Base-by-base conservation (phyloP, 2,329 filamentous ascomycete species). In the Sordariomycetes sp. region DNA sequence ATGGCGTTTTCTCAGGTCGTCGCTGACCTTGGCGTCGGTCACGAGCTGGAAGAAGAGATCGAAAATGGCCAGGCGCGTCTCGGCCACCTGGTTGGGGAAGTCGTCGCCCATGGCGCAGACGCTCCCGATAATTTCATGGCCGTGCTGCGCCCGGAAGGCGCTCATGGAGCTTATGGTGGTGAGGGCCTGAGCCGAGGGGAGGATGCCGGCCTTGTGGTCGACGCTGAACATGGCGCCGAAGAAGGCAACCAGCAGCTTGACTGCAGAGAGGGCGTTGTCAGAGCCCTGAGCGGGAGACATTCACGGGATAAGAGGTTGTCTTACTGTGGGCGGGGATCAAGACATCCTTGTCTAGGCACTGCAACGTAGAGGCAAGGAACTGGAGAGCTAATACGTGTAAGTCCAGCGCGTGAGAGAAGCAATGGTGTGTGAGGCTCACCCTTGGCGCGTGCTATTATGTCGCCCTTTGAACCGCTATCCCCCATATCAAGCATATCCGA, bases 211-310 rank as follows among this genome's bases (percentile, higher is more conserved):
- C 64, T 80, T 80, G 68, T 82, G 79, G 61, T 83, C 80, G 57
- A 79, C 76, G 2, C 78, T 78, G 62, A 83, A 83, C 72, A 83
- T 80, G 59, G 78, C 76, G 16, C 77, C 76, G 59, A 84, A 84
- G 69, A 83, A 84, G 40, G 71, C 70, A 28, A 81, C 70, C 10
- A 81, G 65, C 0, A 80, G 66, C 55, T 76, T 75, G 35, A 79
- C 71, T 74, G 54, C 1, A 16, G 57, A 16, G n/a, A 35, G 22
- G 32, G 50, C 18, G 20, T 35, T 11, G 7, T n/a, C 14, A 50
- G 24, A 24, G 16, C n/a, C 43, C 18, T 48, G 18, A 12, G 35
- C 14, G 43, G 37, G 22, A 16, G 20, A 22, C 24, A 34, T 37
- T 3, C 16, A 25, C 35, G 22, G 48, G 20, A 52, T 35, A 12